These are phyloP conservation scores for Meyerozyma athensensis DNA, from an alignment of 1,139 yeast species.

Conservation along the genomic window DNA sequence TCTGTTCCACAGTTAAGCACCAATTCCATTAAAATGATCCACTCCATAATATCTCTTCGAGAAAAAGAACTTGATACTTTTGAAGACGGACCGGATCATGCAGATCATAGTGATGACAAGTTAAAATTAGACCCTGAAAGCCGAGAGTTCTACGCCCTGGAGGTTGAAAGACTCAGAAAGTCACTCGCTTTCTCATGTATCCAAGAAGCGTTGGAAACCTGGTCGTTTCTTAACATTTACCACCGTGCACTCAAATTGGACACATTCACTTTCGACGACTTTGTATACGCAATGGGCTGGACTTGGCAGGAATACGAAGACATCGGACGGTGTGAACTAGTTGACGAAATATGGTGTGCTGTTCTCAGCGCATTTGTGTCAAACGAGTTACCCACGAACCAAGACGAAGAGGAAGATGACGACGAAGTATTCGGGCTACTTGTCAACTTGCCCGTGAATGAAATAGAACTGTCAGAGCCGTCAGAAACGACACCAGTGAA, in stretches of 20 bases:
- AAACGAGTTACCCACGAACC: conserved; percentile 26
- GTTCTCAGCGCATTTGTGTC: conserved; percentile 44
- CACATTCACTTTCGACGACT: conserved; percentile 78
- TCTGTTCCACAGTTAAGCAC: conserved; percentile 24
- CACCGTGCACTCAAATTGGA: conserved; percentile 60
- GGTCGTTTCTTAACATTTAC: conserved; percentile 74
- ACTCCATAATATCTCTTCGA: conserved; percentile 5
- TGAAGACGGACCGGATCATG: conserved; percentile 17
- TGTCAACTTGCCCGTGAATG: conserved; percentile 37
- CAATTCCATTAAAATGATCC: conserved; percentile 22
- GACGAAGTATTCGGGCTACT: conserved; percentile 30
- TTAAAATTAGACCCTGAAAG: conserved; percentile 14
- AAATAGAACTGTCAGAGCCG: conserved; percentile 7
- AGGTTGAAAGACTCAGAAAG: conserved; percentile 14
- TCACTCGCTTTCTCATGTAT: conserved; percentile 19
- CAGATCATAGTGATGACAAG: conserved; percentile 23
- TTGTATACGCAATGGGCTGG: conserved; percentile 61
- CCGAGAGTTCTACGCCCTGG: conserved; percentile 5
- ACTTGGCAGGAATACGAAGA: conserved; percentile 38
- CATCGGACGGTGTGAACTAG: conserved; percentile 46
- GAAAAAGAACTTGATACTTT: background rate
- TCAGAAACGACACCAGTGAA: conserved; percentile 5
- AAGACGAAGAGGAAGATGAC: conserved; percentile 24
- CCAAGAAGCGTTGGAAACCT: conserved; percentile 55
- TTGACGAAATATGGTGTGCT: conserved; percentile 73